A percentile compares a stretch with the other conserved stretches of the same genome.
phyloP scores from a whole-genome alignment of 192 early-diverging fungal species.

The Coemansia sp. region DNA sequence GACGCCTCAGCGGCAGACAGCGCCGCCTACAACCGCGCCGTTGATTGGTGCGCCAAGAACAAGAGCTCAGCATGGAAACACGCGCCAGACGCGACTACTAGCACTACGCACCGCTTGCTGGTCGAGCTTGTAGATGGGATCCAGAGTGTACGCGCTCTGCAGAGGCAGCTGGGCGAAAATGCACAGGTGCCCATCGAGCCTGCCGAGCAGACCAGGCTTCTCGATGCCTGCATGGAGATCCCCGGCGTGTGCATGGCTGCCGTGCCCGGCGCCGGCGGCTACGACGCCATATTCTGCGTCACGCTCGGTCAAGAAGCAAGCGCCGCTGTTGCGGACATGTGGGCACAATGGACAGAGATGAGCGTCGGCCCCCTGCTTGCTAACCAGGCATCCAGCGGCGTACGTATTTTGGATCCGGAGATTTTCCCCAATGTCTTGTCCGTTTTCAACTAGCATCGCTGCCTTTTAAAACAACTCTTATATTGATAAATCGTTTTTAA shows the following conservation, averaged over 20 bases:
- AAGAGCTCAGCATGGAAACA: slow-evolving; percentile 28
- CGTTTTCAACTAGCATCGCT: background rate
- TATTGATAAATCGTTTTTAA: too few relatives aligned
- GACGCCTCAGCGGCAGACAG: slow-evolving; percentile 23
- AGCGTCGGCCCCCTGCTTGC: slow-evolving; percentile 80
- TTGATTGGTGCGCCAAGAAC: slow-evolving; percentile 51
- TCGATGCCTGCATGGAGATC: slow-evolving; percentile 76
- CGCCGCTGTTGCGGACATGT: slow-evolving; percentile 57
- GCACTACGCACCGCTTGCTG: slow-evolving; percentile 45
- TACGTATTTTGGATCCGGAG: slow-evolving; percentile 23
- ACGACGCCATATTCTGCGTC: slow-evolving; percentile 95
- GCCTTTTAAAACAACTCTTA: too few relatives aligned
- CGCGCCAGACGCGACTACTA: background rate
- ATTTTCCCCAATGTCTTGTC: slow-evolving; percentile 19
- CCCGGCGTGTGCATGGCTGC: slow-evolving; percentile 89
- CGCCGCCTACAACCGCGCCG: slow-evolving; percentile 28
- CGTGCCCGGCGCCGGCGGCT: slow-evolving; percentile 97
- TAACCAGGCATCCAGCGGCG: slow-evolving; percentile 61
- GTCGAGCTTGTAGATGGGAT: slow-evolving; percentile 51
- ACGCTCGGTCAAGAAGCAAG: slow-evolving; percentile 56
- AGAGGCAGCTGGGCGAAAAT: slow-evolving; percentile 68
- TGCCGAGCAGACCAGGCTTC: slow-evolving; percentile 73
- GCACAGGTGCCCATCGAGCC: slow-evolving; percentile 91
- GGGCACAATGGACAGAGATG: slow-evolving; percentile 70
- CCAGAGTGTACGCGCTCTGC: slow-evolving; percentile 56